phyloP scores from a whole-genome alignment of 768 basidiomycete species.

The Zangia roseola region DNA sequence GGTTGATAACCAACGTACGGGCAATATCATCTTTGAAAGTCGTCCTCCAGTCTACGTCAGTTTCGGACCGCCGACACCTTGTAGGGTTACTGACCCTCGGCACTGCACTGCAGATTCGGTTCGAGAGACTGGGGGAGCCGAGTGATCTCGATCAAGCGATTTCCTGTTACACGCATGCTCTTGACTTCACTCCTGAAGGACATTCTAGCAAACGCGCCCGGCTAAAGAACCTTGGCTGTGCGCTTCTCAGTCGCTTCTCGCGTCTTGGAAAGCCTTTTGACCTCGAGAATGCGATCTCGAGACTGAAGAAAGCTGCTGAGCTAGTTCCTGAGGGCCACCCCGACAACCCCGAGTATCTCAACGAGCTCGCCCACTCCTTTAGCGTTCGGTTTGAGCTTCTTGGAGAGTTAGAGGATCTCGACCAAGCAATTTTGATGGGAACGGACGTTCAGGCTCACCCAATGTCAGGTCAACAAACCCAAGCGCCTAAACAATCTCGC shows the following conservation, averaged over 20 bases:
- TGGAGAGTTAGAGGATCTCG: neutral
- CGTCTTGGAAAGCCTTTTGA: neutral
- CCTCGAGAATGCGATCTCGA: neutral
- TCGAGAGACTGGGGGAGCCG: neutral
- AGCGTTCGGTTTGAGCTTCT: too few species aligned
- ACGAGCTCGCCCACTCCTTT: neutral
- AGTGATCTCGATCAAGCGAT: neutral
- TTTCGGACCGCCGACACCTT: neutral
- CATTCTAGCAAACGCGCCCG: neutral
- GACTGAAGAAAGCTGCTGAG: neutral
- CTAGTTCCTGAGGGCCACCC: neutral
- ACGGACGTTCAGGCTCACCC: neutral
- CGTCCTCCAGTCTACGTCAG: neutral
- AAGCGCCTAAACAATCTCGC: neutral
- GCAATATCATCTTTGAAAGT: too few species aligned
- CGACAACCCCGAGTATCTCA: neutral
- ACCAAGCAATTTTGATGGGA: neutral
- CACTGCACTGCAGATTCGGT: neutral
- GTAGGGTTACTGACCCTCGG: neutral
- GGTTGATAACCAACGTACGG: neutral
- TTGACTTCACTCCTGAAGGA: neutral
- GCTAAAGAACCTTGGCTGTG: neutral
- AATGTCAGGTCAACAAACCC: neutral
- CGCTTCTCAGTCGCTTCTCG: neutral
- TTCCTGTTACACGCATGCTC: neutral